Percentiles rank a stretch among this genome's conserved stretches.
Conservation (phyloP, 1,284 basidiomycete species). For the Paramarasmius palmivorus region DNA sequence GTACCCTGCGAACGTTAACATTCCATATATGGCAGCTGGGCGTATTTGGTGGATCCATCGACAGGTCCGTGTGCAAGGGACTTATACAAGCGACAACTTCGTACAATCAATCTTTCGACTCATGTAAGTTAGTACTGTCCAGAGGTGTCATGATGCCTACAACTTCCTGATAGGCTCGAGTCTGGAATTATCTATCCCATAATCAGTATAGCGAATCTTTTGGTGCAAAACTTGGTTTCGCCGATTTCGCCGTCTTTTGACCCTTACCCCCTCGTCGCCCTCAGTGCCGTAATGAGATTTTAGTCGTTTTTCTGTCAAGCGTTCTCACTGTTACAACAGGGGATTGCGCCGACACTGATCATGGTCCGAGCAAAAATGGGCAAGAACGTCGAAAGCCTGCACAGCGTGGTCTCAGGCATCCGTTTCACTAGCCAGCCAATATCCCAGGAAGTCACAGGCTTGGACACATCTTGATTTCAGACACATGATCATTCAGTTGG, state of each 20-base stretch:
- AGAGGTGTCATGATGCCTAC: no score
- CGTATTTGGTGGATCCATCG: constrained; percentile 6
- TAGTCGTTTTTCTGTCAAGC: neutral
- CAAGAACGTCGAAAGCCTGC: neutral
- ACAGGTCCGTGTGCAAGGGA: neutral
- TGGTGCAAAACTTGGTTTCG: neutral
- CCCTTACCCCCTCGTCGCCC: neutral
- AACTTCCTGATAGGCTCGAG: neutral
- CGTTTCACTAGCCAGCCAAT: no score
- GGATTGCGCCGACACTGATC: constrained; percentile 2
- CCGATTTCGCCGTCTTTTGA: neutral
- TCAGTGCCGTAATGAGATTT: neutral
- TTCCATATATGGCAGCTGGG: neutral
- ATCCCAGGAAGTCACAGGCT: no score
- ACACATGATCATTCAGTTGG: no score
- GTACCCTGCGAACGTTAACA: no score
- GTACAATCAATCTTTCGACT: neutral
- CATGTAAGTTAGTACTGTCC: no score
- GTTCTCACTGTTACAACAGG: neutral
- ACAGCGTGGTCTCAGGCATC: neutral
- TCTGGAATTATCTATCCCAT: neutral
- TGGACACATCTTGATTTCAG: no score
- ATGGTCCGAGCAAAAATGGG: constrained; percentile 4
- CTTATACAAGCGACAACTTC: neutral
- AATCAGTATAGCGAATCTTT: no score